Evolutionary conservation across 768 basidiomycete genomes (phyloP), one percentile per base, ranked within the genome.

Genomic region (Serpula lacrymans): DNA sequence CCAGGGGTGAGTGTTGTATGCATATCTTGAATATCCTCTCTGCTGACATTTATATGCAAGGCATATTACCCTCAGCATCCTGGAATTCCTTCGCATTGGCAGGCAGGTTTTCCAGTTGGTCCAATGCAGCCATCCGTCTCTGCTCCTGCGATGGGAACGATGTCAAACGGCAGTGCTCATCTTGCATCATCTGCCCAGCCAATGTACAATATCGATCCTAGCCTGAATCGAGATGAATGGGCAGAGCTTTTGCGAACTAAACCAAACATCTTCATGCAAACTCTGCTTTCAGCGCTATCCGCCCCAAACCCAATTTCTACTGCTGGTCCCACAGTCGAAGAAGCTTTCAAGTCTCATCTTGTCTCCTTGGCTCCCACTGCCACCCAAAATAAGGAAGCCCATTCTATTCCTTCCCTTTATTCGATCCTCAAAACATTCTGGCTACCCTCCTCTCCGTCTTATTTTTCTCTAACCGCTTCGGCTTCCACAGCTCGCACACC

Each of bases 351-450:
- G 55, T 79, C 81, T 1, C 88, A 89, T 47, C 72, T 90, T 13
- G 72, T 68, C 37, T 84, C 85, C 0, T 67, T 88, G 2, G 67
- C 77, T 0, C 74, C 78, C 1, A 74, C 67, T 16, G 53, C 67
- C 21, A 60, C 62, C 30, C 72, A 72, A 50, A 64, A 63, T 13
- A 58, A 63, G 38, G 62, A 68, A 25, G 53, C 54, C n/a, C 72
- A 77, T 37, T 59, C 75, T 11, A 82, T 84, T 25, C 86, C 87
- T 0, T 75, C 80, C 0, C 65, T 88, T 0, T 90, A 89, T 56
- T 83, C 82, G 6, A 75, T 85, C 45, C 68, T 89, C 29, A 87
- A 85, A 57, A 88, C 88, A 0, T 89, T 90, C 49, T 89, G 88
- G 88, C 69, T 90, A 11, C 87, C 87, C 0, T 80, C 79, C 0